phyloP scores from a whole-genome alignment of 2,329 filamentous ascomycete species.

The Sordariomycetes sp. region DNA sequence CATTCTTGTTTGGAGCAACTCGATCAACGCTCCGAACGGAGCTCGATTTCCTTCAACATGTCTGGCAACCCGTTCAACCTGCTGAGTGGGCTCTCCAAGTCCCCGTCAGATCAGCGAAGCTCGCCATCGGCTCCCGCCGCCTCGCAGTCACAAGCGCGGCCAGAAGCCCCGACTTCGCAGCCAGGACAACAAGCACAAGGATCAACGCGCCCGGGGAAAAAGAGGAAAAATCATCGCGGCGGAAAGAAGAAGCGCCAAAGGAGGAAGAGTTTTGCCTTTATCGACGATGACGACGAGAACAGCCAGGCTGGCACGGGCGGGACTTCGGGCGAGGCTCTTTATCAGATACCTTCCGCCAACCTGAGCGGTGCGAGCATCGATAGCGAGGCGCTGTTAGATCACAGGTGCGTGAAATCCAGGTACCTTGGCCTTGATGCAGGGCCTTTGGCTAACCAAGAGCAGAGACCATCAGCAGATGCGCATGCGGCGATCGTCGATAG shows the following conservation, averaged over 20 bases:
- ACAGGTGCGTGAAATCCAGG: slow-evolving; percentile 50
- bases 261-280: slow-evolving; percentile 69
- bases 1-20: too few species aligned
- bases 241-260: slow-evolving; percentile 70
- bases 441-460: slow-evolving; percentile 4
- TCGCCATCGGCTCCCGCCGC: background rate
- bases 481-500: slow-evolving; percentile 49
- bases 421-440: background rate
- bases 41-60: slow-evolving; percentile 17
- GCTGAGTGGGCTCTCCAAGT: slow-evolving; percentile 10
- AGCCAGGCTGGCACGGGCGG: slow-evolving; percentile 14
- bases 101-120: slow-evolving; percentile 1
- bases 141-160: background rate
- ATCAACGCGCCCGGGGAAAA: slow-evolving; percentile 33
- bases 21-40: background rate
- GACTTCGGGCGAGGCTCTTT: slow-evolving; percentile 32
- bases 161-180: background rate
- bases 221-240: slow-evolving; percentile 62
- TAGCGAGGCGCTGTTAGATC: slow-evolving; percentile 79
- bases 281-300: slow-evolving; percentile 43
- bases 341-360: slow-evolving; percentile 43
- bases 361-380: slow-evolving; percentile 81
- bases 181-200: slow-evolving; percentile 6
- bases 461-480: slow-evolving; percentile 55
- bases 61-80: slow-evolving; percentile 21